Conservation (phyloP, 306 rosid genomes). For the Trifolium fragiferum region DNA sequence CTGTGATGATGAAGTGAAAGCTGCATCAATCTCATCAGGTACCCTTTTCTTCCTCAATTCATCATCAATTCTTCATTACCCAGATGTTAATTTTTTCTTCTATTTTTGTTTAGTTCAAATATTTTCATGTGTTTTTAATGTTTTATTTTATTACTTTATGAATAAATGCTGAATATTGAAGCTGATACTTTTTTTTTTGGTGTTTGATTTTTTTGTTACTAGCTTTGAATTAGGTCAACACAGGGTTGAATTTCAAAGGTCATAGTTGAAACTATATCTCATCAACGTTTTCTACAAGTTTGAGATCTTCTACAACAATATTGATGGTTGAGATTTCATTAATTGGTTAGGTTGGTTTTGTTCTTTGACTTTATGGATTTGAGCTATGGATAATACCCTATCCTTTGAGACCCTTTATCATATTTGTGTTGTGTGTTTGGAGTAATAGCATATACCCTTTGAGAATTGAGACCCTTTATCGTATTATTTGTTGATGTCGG, state of each 20-base stretch:
- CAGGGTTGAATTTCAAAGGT: conserved; percentile 43
- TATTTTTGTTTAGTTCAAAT: not conserved
- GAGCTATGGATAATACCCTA: conserved; percentile 23
- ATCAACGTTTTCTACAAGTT: not conserved
- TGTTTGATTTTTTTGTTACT: conserved; percentile 35
- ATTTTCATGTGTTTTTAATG: conserved; percentile 10
- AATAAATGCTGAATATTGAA: conserved; percentile 8
- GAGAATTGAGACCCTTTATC: not conserved
- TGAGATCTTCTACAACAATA: conserved; percentile 9
- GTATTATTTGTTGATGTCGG: not conserved
- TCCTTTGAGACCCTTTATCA: no score
- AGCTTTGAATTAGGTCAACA: conserved; percentile 39
- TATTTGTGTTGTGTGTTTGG: no score
- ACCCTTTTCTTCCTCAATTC: conserved; percentile 32
- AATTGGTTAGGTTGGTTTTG: conserved; percentile 4
- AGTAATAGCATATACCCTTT: not conserved
- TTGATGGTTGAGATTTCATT: conserved; percentile 39
- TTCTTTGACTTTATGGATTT: not conserved
- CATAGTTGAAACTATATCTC: conserved; percentile 2
- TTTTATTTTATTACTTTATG: not conserved
- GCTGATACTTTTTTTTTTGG: conserved; percentile 17
- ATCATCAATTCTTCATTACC: conserved; percentile 34
- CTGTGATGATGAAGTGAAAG: conserved; percentile 34
- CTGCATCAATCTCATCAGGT: conserved; percentile 48
- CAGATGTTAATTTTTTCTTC: conserved; percentile 40